Conservation (phyloP, 2,329 filamentous ascomycete genomes). For the Hypomyces rosellus region DNA sequence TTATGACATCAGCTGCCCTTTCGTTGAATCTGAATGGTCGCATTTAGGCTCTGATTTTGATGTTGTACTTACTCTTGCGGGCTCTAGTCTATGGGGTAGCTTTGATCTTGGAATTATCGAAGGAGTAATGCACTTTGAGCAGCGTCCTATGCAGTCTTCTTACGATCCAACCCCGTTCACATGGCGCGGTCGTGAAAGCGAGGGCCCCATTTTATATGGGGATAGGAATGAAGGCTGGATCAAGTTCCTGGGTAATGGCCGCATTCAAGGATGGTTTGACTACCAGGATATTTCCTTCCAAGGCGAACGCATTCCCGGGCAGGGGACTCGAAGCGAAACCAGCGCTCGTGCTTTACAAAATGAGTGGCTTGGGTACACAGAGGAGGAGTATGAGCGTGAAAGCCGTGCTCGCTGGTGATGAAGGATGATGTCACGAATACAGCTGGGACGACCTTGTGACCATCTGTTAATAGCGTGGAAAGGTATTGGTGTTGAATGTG, state of each 20-base stretch:
- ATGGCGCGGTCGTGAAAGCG: slow-evolving; percentile 31
- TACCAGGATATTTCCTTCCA: slow-evolving; percentile 23
- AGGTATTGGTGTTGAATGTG: too few species aligned
- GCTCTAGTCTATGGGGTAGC: slow-evolving; percentile 36
- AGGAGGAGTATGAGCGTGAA: slow-evolving; percentile 23
- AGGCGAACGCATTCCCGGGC: slow-evolving; percentile 18
- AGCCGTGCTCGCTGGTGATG: slow-evolving; percentile 16
- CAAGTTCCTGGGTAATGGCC: slow-evolving; percentile 32
- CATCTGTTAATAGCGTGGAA: too few species aligned
- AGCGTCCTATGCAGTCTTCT: slow-evolving; percentile 29
- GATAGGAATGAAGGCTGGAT: slow-evolving; percentile 25
- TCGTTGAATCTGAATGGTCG: slow-evolving; percentile 22
- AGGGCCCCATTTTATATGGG: slow-evolving; percentile 23
- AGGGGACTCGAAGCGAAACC: slow-evolving; percentile 25
- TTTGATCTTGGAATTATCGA: slow-evolving; percentile 37
- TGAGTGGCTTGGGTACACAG: slow-evolving; percentile 25
- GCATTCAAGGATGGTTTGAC: slow-evolving; percentile 26
- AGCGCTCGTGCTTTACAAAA: slow-evolving; percentile 19
- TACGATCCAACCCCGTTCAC: slow-evolving; percentile 20
- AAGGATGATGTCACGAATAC: not conserved
- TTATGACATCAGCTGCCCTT: slow-evolving; percentile 31
- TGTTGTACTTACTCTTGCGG: slow-evolving; percentile 33
- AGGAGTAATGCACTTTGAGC: slow-evolving; percentile 36
- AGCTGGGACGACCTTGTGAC: too few species aligned
- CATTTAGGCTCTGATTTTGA: slow-evolving; percentile 20